Evolutionary conservation across 768 basidiomycete genomes (phyloP), one percentile per base, ranked within the genome.

Genomic region (Mycena sanguinolenta): DNA sequence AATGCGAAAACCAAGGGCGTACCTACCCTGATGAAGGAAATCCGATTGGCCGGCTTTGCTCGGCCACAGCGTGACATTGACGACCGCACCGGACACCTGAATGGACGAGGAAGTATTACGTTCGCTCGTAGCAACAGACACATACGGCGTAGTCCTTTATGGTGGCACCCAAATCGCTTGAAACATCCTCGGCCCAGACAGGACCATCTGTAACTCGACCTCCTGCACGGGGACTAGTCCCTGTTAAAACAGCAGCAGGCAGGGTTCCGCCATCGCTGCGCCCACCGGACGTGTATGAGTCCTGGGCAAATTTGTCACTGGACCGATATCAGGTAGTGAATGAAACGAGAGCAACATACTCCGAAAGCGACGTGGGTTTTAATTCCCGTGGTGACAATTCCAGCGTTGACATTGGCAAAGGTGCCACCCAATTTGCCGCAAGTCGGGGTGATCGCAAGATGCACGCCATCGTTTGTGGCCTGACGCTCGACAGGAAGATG

Each of bases 131-230:
- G 23, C 28, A 65, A 69, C 14, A 23, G 23, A 59, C 83, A 44
- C 64, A n/a, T n/a, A 87, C 88, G 1, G 88, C 86, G 52, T 89
- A 89, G 73, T 88, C 86, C 80, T 84, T 87, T 27, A 89, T 73
- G 2, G 71, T 82, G 5, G 86, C 85, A 1, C 79, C 76, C 23
- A 84, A 76, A 42, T 82, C 81, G 58, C 82, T 80, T 0, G 87
- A 83, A 13, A 89, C 80, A 50, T 84, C 64, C 67, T 89, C 87
- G 8, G 85, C 76, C 88, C 88, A 89, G 21, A 87, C 79, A 19
- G 78, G 76, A 8, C 88, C 88, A 71, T 89, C 87, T 2, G 86
- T 86, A 3, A 85, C 87, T 17, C 88, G 81, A 19, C 84, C 85
- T 0, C 88, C 88, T 0, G 87, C 87, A 30, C 83, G 77, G 0